Conservation (phyloP, 176 grass and related monocot species). For the Bromus sterilis region DNA sequence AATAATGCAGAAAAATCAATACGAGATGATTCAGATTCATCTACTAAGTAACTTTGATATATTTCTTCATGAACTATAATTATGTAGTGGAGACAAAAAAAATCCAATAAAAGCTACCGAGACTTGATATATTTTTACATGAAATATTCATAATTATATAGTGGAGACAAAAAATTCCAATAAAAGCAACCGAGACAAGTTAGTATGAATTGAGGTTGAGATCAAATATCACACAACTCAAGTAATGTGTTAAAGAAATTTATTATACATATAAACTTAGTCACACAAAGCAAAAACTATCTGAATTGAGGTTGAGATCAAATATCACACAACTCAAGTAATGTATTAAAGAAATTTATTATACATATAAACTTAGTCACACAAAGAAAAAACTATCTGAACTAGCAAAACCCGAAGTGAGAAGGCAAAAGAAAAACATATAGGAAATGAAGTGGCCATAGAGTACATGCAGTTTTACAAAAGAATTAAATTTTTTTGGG, state of each 20-base stretch:
- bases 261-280: neutral
- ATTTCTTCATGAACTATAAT: neutral
- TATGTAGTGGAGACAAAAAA: neutral
- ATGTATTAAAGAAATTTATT: neutral
- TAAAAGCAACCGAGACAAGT: neutral
- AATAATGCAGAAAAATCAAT: too few species aligned
- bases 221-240: neutral
- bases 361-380: neutral
- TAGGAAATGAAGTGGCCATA: neutral
- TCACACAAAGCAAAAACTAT: neutral
- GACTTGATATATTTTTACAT: neutral
- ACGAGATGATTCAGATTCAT: neutral
- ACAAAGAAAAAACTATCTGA: neutral
- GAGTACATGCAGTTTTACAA: neutral
- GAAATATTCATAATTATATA: neutral
- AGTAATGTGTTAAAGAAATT: neutral
- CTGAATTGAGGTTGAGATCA: neutral
- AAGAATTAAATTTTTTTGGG: neutral
- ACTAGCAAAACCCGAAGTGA: neutral
- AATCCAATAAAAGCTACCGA: neutral
- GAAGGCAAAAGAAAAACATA: neutral
- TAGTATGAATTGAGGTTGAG: neutral
- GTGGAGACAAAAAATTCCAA: neutral
- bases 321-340: neutral
- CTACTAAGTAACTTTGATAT: too few species aligned